A percentile compares a stretch with the other conserved stretches of the same genome.
Evolutionary conservation across 2,329 filamentous ascomycete genomes (phyloP).

Genomic region (Hypoxylon sp.): DNA sequence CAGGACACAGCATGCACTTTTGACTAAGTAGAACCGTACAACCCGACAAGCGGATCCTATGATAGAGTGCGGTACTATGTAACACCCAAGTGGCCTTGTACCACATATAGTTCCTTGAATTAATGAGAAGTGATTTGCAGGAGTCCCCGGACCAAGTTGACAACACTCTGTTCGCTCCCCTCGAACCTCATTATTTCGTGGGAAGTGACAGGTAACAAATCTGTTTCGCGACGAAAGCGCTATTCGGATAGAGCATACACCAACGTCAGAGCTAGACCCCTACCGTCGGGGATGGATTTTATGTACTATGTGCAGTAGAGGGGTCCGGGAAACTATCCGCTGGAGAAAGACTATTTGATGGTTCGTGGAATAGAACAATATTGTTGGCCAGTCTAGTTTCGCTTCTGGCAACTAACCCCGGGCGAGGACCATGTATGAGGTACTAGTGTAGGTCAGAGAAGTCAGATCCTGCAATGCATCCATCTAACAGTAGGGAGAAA

Average conservation of each 20-base stretch:
- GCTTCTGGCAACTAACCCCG: conserved; percentile 27
- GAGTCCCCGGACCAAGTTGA: conserved; percentile 24
- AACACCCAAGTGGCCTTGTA: conserved; percentile 35
- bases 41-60: conserved; percentile 35
- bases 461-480: conserved; percentile 48
- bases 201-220: conserved; percentile 42
- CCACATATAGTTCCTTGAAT: conserved; percentile 40
- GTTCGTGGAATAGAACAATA: conserved; percentile 13
- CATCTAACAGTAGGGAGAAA: conserved; percentile 39
- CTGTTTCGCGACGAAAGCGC: conserved; percentile 21
- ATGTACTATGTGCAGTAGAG: conserved; percentile 6
- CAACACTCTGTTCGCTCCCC: conserved; percentile 27
- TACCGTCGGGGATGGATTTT: conserved; percentile 19
- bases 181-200: conserved; percentile 37
- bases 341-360: conserved; percentile 11
- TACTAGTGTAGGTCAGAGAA: conserved; percentile 30
- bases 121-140: conserved; percentile 44
- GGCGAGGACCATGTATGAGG: conserved; percentile 29
- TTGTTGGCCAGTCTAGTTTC: conserved; percentile 20
- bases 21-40: conserved; percentile 39
- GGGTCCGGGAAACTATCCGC: conserved; percentile 18
- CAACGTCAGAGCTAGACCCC: conserved; percentile 28
- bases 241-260: conserved; percentile 34
- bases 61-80: conserved; percentile 40
- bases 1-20: conserved; percentile 8